Evolutionary conservation across 345 rosid species (phyloP), one percentile per base, ranked within the genome.

Genomic region (Hibiscus trionum): DNA sequence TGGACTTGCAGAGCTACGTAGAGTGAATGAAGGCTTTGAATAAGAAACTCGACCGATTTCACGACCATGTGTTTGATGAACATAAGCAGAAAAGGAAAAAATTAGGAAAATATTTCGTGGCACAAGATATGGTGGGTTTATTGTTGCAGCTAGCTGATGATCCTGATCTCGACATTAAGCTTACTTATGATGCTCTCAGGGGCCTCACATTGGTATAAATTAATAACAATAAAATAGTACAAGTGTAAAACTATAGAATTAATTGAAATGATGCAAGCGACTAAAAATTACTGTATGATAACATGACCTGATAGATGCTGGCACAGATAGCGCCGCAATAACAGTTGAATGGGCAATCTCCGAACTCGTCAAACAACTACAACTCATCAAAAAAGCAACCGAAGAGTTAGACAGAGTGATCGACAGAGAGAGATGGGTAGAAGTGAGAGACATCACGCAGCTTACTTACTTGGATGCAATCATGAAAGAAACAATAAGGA

Each of bases 81-180:
- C 79, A 76, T 60, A 73, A 52, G 37, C 49, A 55, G 2, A 66
- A 19, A 3, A 73, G 4, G 57, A 17, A 73, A n/a, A 15, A 14
- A 10, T 14, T 3, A 6, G 4, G 1, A n/a, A 39, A 69, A 57
- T 65, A 64, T 73, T 76, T 31, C 50, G 75, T 69, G 52, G 31
- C 77, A 1, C 67, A 69, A 64, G 81, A 81, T 58, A 78, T 78
- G 84, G 77, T 78, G 65, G 81, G 78, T 35, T 19, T 50, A 12
- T 46, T 81, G 35, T 33, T 81, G 75, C 77, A 73, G 56, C 72
- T 78, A 7, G 75, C 77, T 19, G 81, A 81, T 39, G 81, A 77
- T 77, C 75, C 84, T 24, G 35, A 33, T 69, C 72, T 58, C 12
- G 79, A 78, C 5, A 66, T 63, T 10, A 75, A 77, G 65, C 77